Evolutionary conservation across 2,329 filamentous ascomycete species (phyloP).

Genomic region (Aspergillus sp.): DNA sequence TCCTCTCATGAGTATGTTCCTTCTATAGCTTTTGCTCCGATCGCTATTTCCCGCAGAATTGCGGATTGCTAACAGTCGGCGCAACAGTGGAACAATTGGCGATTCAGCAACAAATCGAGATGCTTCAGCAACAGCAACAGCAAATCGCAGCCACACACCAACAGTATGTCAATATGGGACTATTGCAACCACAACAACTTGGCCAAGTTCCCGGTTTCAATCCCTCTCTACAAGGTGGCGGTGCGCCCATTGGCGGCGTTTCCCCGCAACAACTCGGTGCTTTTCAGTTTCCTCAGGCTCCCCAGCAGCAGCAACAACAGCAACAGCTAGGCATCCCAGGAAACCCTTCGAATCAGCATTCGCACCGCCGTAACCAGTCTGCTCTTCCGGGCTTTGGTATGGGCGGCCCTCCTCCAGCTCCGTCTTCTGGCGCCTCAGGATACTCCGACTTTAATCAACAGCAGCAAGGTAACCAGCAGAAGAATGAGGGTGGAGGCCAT

Average conservation of each 20-base stretch:
- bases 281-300: slow-evolving; percentile 86
- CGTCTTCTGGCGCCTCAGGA: slow-evolving; percentile 81
- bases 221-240: slow-evolving; percentile 68
- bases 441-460: slow-evolving; percentile 79
- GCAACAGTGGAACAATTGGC: slow-evolving; percentile 88
- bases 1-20: slow-evolving; percentile 88
- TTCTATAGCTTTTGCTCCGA: not conserved
- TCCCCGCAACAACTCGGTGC: slow-evolving; percentile 72
- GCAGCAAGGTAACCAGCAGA: slow-evolving; percentile 60
- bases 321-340: slow-evolving; percentile 67
- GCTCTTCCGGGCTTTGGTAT: slow-evolving; percentile 90
- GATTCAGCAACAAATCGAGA: slow-evolving; percentile 96
- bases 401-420: slow-evolving; percentile 87
- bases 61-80: slow-evolving; percentile 19
- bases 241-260: slow-evolving; percentile 68
- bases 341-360: slow-evolving; percentile 74
- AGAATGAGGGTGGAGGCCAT: slow-evolving; percentile 67
- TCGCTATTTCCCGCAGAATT: slow-evolving; percentile 36
- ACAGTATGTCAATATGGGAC: slow-evolving; percentile 96
- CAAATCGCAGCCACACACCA: slow-evolving; percentile 95
- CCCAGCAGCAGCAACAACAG: slow-evolving; percentile 58
- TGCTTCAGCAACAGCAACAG: slow-evolving; percentile 95
- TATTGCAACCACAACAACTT: slow-evolving; percentile 85
- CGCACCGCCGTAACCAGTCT: slow-evolving; percentile 97
- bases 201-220: slow-evolving; percentile 70